Evolutionary conservation across 306 rosid genomes (phyloP).

Genomic region (Pachyrhizus erosus): DNA sequence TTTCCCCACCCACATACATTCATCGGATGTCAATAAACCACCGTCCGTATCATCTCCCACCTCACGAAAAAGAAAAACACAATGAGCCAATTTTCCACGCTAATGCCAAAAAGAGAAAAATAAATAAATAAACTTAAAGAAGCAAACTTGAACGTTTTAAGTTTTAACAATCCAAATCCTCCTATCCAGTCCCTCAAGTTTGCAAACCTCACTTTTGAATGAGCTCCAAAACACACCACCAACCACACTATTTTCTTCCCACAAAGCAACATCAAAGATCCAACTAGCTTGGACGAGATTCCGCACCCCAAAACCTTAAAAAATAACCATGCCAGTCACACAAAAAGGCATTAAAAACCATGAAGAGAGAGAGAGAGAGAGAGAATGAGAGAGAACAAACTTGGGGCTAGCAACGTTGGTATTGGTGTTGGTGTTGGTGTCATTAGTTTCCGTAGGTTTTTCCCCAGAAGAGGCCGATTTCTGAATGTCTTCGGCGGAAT

Average conservation of each 20-base stretch:
- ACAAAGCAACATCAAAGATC: not conserved
- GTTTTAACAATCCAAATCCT: not conserved
- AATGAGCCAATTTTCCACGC: not conserved
- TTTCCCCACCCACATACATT: conserved; percentile 2
- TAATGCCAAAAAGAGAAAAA: not conserved
- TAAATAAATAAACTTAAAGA: conserved; percentile 11
- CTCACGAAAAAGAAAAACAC: conserved; percentile 1
- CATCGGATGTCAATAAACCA: conserved; percentile 31
- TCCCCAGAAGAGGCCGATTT: conserved; percentile 63
- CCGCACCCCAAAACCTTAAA: conserved; percentile 5
- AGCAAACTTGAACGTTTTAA: too few relatives aligned
- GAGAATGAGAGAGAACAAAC: conserved; percentile 37
- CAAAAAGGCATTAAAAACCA: not conserved
- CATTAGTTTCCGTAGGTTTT: conserved; percentile 54
- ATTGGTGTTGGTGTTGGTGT: conserved; percentile 19
- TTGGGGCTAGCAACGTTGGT: conserved; percentile 61
- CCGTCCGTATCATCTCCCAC: not conserved
- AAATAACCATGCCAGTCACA: not conserved
- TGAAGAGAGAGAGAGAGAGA: not conserved
- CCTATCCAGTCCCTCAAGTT: not conserved
- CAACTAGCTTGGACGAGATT: not conserved
- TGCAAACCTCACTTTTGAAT: not conserved
- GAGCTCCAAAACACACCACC: not conserved
- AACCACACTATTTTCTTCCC: not conserved
- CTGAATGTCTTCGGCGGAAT: conserved; percentile 50